Conservation (phyloP, 1,139 yeast species). For the Saccharomyces hybrid region DNA sequence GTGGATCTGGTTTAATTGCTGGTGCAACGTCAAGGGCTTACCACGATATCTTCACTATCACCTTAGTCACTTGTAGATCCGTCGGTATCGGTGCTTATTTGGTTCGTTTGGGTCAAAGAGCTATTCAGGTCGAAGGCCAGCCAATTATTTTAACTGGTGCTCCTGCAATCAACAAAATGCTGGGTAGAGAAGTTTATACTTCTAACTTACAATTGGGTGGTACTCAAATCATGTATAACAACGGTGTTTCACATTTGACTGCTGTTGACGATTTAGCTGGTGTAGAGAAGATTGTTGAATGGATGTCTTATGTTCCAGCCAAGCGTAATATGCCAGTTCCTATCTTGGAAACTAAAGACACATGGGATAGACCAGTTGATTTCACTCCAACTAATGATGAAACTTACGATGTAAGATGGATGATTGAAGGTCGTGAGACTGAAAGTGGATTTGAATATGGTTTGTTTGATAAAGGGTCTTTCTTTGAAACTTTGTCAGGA, state of each 20-base stretch:
- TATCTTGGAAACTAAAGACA: conserved; percentile 69
- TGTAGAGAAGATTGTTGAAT: conserved; percentile 86
- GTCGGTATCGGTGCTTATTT: conserved; percentile 99
- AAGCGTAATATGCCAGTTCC: conserved; percentile 89
- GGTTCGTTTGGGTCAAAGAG: conserved; percentile 97
- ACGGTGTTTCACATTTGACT: conserved; percentile 96
- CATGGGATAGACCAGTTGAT: conserved; percentile 91
- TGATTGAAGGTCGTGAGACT: conserved; percentile 75
- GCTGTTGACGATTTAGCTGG: conserved; percentile 95
- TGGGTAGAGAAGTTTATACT: conserved; percentile 95
- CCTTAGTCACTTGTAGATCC: conserved; percentile 95
- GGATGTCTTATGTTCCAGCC: conserved; percentile 96
- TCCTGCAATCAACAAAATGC: conserved; percentile 91
- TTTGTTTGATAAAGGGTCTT: conserved; percentile 83
- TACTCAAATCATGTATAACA: conserved; percentile 95
- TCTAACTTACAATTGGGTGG: conserved; percentile 98
- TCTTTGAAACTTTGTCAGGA: conserved; percentile 95
- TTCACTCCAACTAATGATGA: conserved; percentile 67
- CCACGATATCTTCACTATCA: conserved; percentile 92
- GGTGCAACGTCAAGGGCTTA: conserved; percentile 98
- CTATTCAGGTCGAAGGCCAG: conserved; percentile 97
- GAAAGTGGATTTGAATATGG: conserved; percentile 77
- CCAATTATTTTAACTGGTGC: conserved; percentile 98
- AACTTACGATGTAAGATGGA: conserved; percentile 88
- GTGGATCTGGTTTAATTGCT: conserved; percentile 96